A percentile compares a stretch with the other conserved stretches of the same genome.
Conservation (phyloP, 1,284 basidiomycete genomes). For the Irpex rosettiformis region DNA sequence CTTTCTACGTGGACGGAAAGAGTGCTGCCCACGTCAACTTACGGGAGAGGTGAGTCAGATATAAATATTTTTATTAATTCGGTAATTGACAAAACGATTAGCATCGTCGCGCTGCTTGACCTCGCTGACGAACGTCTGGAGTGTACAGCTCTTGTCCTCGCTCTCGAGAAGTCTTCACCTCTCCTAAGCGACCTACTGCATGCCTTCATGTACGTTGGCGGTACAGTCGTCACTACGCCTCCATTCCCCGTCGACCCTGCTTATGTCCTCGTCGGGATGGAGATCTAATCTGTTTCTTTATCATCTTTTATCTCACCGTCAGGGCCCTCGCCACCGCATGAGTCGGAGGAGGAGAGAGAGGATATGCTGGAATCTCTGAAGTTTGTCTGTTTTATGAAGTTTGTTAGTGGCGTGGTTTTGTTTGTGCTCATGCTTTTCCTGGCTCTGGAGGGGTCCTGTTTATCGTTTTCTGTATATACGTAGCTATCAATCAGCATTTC, state of each 20-base stretch:
- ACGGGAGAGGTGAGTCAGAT: constrained; percentile 63
- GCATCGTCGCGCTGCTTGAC: constrained; percentile 79
- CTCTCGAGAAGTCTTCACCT: constrained; percentile 57
- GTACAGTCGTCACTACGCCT: constrained; percentile 71
- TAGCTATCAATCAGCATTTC: background rate
- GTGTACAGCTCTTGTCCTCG: constrained; percentile 76
- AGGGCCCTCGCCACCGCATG: background rate
- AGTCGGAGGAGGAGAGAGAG: background rate
- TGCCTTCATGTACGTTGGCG: constrained; percentile 82
- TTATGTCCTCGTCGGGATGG: constrained; percentile 74
- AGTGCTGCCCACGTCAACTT: constrained; percentile 71
- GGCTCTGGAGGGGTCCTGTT: constrained; percentile 4
- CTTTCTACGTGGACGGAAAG: constrained; percentile 79
- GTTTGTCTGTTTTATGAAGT: constrained; percentile 5
- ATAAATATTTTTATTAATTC: constrained; percentile 5
- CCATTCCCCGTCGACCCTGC: constrained; percentile 67
- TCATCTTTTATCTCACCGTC: background rate
- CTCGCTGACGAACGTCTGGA: constrained; percentile 75
- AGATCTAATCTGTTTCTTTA: constrained; percentile 44
- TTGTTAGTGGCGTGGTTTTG: constrained; percentile 8
- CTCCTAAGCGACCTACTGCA: constrained; percentile 64
- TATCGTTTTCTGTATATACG: background rate
- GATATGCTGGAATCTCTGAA: constrained; percentile 8
- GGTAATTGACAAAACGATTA: constrained; percentile 32
- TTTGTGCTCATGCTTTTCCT: background rate